Evolutionary conservation across 352 stramenopile species (phyloP).

Genomic region (Phytophthora tubulina): DNA sequence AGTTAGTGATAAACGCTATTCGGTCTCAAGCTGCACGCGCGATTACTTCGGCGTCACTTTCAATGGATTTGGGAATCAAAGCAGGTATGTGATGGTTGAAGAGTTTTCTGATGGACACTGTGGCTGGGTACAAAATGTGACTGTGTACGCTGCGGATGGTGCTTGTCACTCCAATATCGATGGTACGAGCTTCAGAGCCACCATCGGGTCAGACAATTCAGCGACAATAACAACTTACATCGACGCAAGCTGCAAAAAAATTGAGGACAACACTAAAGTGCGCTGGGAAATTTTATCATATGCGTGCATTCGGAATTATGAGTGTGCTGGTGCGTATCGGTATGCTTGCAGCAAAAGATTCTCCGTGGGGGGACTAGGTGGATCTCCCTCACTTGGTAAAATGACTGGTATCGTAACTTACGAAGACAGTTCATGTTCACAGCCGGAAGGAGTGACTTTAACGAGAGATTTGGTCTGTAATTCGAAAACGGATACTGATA

Average conservation of each 20-base stretch:
- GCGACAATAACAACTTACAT: conserved; percentile 9
- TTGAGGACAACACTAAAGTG: not conserved
- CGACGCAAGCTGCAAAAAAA: not conserved
- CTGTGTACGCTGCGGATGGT: conserved; percentile 9
- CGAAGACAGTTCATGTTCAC: conserved; percentile 7
- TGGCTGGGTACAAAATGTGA: not conserved
- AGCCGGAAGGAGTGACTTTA: not conserved
- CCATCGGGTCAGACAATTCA: not conserved
- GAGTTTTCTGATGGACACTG: not conserved
- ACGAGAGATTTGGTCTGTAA: conserved; percentile 11
- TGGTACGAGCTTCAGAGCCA: conserved; percentile 21
- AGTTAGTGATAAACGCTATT: not conserved
- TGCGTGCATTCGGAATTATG: not conserved
- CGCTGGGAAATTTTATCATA: not conserved
- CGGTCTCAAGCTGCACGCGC: conserved; percentile 5
- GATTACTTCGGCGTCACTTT: not conserved
- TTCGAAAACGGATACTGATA: not conserved
- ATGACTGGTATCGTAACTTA: conserved; percentile 3
- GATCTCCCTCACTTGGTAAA: conserved; percentile 1
- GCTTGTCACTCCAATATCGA: conserved; percentile 9
- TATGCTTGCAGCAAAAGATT: conserved; percentile 10
- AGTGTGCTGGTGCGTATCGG: not conserved
- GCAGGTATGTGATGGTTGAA: not conserved
- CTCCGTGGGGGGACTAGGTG: conserved; percentile 16
- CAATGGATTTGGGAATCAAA: conserved; percentile 1